A percentile compares a stretch with the other conserved stretches of the same genome.
Evolutionary conservation across 805 yeast species (phyloP).

Genomic region (Wickerhamiella shivajii): DNA sequence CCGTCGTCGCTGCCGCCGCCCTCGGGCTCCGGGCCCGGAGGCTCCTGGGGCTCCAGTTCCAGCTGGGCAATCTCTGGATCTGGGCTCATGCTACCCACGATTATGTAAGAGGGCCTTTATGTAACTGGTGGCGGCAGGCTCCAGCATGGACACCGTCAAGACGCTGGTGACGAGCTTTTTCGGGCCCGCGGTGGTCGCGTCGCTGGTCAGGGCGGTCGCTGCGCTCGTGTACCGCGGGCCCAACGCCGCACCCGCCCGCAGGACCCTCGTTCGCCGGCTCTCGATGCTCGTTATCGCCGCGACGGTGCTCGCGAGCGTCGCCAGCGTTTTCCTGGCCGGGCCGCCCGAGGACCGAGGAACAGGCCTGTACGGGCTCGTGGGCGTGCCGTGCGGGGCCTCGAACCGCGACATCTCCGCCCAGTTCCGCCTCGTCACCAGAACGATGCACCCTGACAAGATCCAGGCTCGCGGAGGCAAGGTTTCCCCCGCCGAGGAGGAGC

Average conservation of each 20-base stretch:
- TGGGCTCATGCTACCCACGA: too few relatives aligned
- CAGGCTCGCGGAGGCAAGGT: constrained; percentile 10
- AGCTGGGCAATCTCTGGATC: too few relatives aligned
- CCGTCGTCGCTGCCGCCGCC: background rate
- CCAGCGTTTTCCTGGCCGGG: background rate
- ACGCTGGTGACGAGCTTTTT: too few relatives aligned
- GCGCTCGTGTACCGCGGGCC: too few relatives aligned
- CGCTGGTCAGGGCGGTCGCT: too few relatives aligned
- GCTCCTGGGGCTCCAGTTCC: too few relatives aligned
- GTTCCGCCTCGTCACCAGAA: constrained; percentile 17
- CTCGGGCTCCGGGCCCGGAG: too few relatives aligned
- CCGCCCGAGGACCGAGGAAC: background rate
- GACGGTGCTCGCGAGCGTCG: background rate
- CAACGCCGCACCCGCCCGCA: background rate
- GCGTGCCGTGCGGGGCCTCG: constrained; percentile 14
- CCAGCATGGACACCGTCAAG: too few relatives aligned
- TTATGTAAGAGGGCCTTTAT: too few relatives aligned
- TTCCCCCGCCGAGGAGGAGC: constrained; percentile 5
- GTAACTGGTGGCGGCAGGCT: too few relatives aligned
- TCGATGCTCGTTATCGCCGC: constrained; percentile 1
- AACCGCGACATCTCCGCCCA: constrained; percentile 13
- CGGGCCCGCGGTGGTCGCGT: too few relatives aligned
- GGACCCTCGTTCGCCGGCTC: background rate
- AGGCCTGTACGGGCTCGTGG: constrained; percentile 13
- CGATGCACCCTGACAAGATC: constrained; percentile 27